Percentiles rank a stretch among this genome's conserved stretches.
Evolutionary conservation across 2,329 filamentous ascomycete genomes (phyloP).

Genomic region (Calcarisporium arbuscula): DNA sequence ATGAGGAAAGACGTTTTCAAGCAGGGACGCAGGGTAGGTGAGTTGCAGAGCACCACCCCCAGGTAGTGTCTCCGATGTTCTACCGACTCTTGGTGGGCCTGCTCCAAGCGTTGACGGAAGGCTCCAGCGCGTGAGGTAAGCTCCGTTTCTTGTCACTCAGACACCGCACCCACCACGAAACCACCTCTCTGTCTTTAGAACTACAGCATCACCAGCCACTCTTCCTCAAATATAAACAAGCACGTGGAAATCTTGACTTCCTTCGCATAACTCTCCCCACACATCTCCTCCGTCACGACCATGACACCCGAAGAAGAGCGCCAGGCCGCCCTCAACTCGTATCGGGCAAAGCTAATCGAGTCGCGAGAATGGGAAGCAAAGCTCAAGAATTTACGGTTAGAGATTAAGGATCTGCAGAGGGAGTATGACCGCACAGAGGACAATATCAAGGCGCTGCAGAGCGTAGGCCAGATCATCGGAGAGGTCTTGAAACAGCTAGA

Average conservation of each 20-base stretch:
- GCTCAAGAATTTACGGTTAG: conserved; percentile 85
- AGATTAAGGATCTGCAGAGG: conserved; percentile 91
- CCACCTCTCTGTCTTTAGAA: too few species aligned
- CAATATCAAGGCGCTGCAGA: conserved; percentile 98
- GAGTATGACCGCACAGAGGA: conserved; percentile 97
- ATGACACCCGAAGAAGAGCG: conserved; percentile 54
- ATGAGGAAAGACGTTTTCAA: too few species aligned
- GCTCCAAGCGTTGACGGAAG: conserved; percentile 22
- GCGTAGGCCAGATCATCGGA: conserved; percentile 97
- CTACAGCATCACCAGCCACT: conserved; percentile 14
- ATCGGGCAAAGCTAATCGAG: conserved; percentile 79
- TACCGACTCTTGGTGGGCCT: conserved; percentile 17
- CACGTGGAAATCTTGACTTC: too few species aligned
- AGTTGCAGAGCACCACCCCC: too few species aligned
- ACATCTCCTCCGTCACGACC: conserved; percentile 13
- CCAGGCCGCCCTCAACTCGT: conserved; percentile 67
- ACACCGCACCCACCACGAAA: conserved; percentile 12
- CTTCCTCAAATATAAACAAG: conserved; percentile 1
- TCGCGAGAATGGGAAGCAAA: conserved; percentile 98
- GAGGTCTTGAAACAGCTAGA: conserved; percentile 98
- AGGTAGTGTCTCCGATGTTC: conserved; percentile 25
- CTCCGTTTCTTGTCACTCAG: conserved; percentile 16
- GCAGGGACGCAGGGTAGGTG: too few species aligned
- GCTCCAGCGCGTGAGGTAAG: conserved; percentile 37
- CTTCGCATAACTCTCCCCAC: too few species aligned